These are phyloP conservation scores for Amaranthus palmeri DNA, from an alignment of 148 eudicot species.

Conservation along the genomic window DNA sequence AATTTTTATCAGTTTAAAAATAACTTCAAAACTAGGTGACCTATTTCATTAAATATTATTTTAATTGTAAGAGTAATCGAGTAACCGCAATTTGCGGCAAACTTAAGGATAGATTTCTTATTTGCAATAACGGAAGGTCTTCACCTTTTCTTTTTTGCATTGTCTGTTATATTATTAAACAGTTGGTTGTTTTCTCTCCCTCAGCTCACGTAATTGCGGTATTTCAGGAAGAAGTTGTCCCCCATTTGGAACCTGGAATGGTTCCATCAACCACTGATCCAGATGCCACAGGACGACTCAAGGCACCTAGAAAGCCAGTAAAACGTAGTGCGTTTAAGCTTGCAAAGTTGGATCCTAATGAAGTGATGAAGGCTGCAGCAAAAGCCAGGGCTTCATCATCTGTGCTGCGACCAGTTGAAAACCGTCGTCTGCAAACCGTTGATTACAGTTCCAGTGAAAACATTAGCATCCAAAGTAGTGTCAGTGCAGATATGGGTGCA, in stretches of 20 bases:
- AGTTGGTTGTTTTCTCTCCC: neutral
- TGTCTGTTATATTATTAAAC: neutral
- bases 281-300: slow-evolving; percentile 57
- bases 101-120: neutral
- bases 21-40: too few species aligned
- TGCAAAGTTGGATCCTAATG: slow-evolving; percentile 76
- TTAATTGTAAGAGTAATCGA: too few species aligned
- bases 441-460: slow-evolving; percentile 81
- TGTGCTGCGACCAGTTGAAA: slow-evolving; percentile 74
- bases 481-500: slow-evolving; percentile 62
- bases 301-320: slow-evolving; percentile 61
- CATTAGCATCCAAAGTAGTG: slow-evolving; percentile 74
- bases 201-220: slow-evolving; percentile 5
- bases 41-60: too few species aligned
- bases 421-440: slow-evolving; percentile 33
- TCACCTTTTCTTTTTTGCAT: neutral
- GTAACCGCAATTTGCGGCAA: too few species aligned
- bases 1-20: too few species aligned
- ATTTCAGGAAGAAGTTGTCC: slow-evolving; percentile 92
- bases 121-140: neutral
- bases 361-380: slow-evolving; percentile 86
- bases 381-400: slow-evolving; percentile 98
- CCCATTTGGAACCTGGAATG: slow-evolving; percentile 93
- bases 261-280: slow-evolving; percentile 92
- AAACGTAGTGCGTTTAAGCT: slow-evolving; percentile 89